phyloP scores from a whole-genome alignment of 768 basidiomycete genomes.

The Strobilomyces echinocephalus region DNA sequence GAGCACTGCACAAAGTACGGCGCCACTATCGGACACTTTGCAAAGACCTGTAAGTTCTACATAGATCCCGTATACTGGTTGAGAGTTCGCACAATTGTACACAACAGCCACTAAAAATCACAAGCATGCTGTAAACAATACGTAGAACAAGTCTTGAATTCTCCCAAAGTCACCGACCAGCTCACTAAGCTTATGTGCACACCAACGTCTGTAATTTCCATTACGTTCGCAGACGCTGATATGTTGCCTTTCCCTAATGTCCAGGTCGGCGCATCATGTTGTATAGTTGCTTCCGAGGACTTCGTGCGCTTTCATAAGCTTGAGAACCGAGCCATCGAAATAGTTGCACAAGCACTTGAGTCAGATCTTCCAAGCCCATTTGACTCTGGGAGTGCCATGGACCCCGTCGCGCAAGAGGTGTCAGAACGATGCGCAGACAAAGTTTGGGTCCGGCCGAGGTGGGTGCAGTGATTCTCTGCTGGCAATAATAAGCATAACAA shows the following conservation, averaged over 20 bases:
- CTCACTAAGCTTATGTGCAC: conserved; percentile 85
- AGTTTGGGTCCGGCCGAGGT: conserved; percentile 77
- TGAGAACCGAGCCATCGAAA: conserved; percentile 85
- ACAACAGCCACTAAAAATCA: conserved; percentile 77
- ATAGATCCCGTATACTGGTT: not conserved
- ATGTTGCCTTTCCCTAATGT: not conserved
- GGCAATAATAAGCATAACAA: not conserved
- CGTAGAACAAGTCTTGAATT: conserved; percentile 62
- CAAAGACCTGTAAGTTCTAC: conserved; percentile 64
- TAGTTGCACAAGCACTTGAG: conserved; percentile 58
- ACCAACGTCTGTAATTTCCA: conserved; percentile 57
- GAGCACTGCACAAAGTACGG: conserved; percentile 79
- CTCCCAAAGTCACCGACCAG: conserved; percentile 65
- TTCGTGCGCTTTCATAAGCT: conserved; percentile 69
- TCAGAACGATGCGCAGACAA: conserved; percentile 61
- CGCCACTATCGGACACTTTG: conserved; percentile 59
- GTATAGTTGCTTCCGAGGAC: conserved; percentile 71
- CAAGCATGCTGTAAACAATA: conserved; percentile 74
- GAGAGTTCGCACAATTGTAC: not conserved
- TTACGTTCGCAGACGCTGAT: conserved; percentile 11
- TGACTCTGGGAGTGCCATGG: conserved; percentile 67
- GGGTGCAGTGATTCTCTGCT: conserved; percentile 1
- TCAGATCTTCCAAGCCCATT: conserved; percentile 67
- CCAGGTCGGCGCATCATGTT: conserved; percentile 72
- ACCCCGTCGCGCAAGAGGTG: conserved; percentile 79